Conservation (phyloP, 2,329 filamentous ascomycete genomes). For the Lasiodiplodia citricola region DNA sequence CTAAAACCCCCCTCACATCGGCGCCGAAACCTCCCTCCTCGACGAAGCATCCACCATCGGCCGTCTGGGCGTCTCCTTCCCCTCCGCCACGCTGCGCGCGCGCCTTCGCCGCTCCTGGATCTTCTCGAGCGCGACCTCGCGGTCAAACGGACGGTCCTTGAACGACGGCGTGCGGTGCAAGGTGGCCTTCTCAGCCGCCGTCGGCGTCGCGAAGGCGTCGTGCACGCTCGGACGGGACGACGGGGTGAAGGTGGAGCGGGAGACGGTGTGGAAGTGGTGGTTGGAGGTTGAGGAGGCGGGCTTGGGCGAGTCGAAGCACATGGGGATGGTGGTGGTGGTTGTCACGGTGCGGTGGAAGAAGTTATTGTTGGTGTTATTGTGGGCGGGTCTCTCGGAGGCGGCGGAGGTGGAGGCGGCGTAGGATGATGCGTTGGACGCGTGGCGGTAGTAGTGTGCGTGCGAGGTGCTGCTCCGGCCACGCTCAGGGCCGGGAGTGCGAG, state of each 20-base stretch:
- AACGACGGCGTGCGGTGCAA: conserved; percentile 35
- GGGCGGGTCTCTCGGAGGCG: conserved; percentile 5
- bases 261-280: conserved; percentile 24
- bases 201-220: conserved; percentile 35
- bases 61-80: conserved; percentile 65
- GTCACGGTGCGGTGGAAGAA: conserved; percentile 49
- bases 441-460: conserved; percentile 26
- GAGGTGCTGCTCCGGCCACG: conserved; percentile 29
- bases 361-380: not conserved
- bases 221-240: conserved; percentile 32
- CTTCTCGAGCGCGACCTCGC: conserved; percentile 76
- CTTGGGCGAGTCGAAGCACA: conserved; percentile 50
- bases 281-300: conserved; percentile 31
- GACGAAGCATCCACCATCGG: conserved; percentile 61
- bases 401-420: conserved; percentile 27
- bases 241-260: conserved; percentile 29
- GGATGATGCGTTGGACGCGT: not conserved
- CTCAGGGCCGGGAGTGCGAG: conserved; percentile 31
- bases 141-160: conserved; percentile 50
- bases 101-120: conserved; percentile 75
- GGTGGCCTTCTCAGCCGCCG: conserved; percentile 28
- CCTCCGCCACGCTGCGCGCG: conserved; percentile 70
- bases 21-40: conserved; percentile 46
- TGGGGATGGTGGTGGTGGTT: conserved; percentile 55
- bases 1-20: conserved; percentile 28